Conservation (phyloP, 805 yeast genomes). For the Schwanniomyces yamadae region DNA sequence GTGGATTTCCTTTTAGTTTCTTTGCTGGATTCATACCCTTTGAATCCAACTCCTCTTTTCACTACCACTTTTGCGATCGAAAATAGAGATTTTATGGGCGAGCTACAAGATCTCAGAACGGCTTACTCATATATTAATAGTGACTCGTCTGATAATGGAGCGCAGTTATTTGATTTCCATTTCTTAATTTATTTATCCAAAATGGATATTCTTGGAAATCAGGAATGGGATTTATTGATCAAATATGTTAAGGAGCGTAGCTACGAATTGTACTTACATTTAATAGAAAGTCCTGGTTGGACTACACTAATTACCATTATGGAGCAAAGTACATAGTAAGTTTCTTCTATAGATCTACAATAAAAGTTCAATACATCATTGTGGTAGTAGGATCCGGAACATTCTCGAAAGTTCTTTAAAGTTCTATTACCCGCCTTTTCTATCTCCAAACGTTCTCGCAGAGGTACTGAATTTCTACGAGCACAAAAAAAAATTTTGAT, state of each 20-base stretch:
- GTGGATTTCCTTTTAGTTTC: constrained; percentile 87
- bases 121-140: constrained; percentile 51
- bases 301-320: constrained; percentile 63
- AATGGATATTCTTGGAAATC: constrained; percentile 54
- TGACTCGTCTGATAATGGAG: constrained; percentile 25
- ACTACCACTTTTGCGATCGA: constrained; percentile 66
- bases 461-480: constrained; percentile 3
- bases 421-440: constrained; percentile 9
- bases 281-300: constrained; percentile 76
- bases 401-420: no score
- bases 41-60: constrained; percentile 54
- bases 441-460: no score
- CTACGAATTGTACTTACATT: constrained; percentile 45
- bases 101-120: constrained; percentile 62
- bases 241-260: constrained; percentile 45
- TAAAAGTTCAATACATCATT: background rate
- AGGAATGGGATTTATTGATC: constrained; percentile 53
- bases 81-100: constrained; percentile 74
- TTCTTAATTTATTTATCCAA: constrained; percentile 57
- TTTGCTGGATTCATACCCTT: constrained; percentile 90
- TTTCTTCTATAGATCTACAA: background rate
- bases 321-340: constrained; percentile 30
- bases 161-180: constrained; percentile 69
- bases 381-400: constrained; percentile 8
- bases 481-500: constrained; percentile 8